Percentiles rank a stretch among this genome's conserved stretches.
Conservation (phyloP, 495 filamentous ascomycete genomes). For the Aeminium ludgeri region DNA sequence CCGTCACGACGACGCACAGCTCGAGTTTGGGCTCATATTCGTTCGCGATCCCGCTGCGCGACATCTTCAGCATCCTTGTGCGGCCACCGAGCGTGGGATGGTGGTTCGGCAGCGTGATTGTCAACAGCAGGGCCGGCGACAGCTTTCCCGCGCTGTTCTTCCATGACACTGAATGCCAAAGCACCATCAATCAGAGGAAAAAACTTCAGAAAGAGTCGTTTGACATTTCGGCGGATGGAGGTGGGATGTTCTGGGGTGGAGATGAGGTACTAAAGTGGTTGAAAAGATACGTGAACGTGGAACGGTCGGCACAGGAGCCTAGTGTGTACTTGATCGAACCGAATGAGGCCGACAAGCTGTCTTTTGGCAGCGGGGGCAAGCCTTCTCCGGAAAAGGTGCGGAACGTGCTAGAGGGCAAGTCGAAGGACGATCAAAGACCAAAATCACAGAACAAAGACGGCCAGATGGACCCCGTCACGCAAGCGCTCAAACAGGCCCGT, state of each 20-base stretch:
- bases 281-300: conserved; percentile 61
- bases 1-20: conserved; percentile 54
- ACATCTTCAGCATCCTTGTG: conserved; percentile 79
- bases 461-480: conserved; percentile 59
- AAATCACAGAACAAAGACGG: conserved; percentile 36
- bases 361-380: conserved; percentile 47
- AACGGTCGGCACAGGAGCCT: conserved; percentile 66
- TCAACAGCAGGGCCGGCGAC: conserved; percentile 78
- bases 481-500: conserved; percentile 84
- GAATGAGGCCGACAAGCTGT: conserved; percentile 59
- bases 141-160: conserved; percentile 93
- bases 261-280: conserved; percentile 92
- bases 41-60: conserved; percentile 77
- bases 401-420: conserved; percentile 18
- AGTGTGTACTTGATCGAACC: conserved; percentile 87
- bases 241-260: conserved; percentile 89
- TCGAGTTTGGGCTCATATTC: conserved; percentile 67
- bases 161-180: conserved; percentile 91
- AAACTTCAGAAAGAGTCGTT: conserved; percentile 65
- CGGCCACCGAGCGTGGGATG: conserved; percentile 86
- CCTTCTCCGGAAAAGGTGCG: conserved; percentile 29
- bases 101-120: conserved; percentile 93
- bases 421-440: conserved; percentile 9
- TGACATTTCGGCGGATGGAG: conserved; percentile 58
- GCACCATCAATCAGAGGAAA: conserved; percentile 86